phyloP scores from a whole-genome alignment of 371 early-diverging fungal species.

The Parasitella parasitica region DNA sequence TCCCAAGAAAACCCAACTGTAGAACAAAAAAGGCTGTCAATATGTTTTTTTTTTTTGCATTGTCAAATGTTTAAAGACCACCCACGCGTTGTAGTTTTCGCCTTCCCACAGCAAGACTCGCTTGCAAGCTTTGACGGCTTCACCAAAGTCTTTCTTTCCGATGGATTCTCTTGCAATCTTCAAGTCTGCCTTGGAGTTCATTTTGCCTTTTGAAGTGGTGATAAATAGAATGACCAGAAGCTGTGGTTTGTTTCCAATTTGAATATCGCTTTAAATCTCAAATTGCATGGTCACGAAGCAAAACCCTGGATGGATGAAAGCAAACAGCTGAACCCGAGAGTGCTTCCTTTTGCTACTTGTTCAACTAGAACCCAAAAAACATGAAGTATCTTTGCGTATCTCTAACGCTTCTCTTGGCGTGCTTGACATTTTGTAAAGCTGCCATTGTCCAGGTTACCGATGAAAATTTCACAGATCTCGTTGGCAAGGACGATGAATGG shows the following conservation, averaged over 20 bases:
- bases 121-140: conserved; percentile 70
- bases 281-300: not conserved
- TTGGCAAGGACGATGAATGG: conserved; percentile 38
- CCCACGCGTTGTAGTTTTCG: conserved; percentile 80
- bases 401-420: not conserved
- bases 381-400: conserved; percentile 6
- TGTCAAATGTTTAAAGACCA: not conserved
- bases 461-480: conserved; percentile 30
- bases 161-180: conserved; percentile 82
- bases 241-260: too few relatives aligned
- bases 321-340: not conserved
- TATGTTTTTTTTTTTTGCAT: not conserved
- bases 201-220: conserved; percentile 1
- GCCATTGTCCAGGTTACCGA: conserved; percentile 36
- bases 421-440: conserved; percentile 12
- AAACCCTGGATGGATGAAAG: too few relatives aligned
- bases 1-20: conserved; percentile 75
- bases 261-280: not conserved
- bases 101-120: conserved; percentile 72
- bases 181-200: conserved; percentile 65
- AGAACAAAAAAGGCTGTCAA: not conserved
- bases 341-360: not conserved
- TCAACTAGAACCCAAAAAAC: not conserved
- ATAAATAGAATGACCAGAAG: too few relatives aligned
- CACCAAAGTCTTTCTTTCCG: conserved; percentile 67